These are phyloP conservation scores for Calvatia gigantea DNA, from an alignment of 768 basidiomycete genomes.

Conservation along the genomic window DNA sequence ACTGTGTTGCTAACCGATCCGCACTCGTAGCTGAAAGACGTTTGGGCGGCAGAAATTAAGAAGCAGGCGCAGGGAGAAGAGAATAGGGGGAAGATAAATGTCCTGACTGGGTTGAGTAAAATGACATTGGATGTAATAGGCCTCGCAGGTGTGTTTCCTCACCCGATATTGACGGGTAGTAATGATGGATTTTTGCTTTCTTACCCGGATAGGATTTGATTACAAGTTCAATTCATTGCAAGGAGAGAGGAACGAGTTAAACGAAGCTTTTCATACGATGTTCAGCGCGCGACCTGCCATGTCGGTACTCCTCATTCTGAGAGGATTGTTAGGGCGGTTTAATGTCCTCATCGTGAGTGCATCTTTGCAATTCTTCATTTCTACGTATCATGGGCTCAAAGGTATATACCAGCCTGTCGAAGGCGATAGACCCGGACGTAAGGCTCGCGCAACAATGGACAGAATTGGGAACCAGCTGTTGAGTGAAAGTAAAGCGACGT, in stretches of 20 bases:
- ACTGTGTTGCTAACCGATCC: not conserved
- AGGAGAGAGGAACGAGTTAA: constrained; percentile 44
- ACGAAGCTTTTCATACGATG: constrained; percentile 47
- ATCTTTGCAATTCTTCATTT: not conserved
- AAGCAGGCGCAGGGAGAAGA: constrained; percentile 18
- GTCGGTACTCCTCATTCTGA: constrained; percentile 28
- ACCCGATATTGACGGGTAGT: not conserved
- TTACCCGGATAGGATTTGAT: constrained; percentile 24
- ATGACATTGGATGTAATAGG: constrained; percentile 78
- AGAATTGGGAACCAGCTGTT: constrained; percentile 50
- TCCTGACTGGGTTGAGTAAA: constrained; percentile 60
- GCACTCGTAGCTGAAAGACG: constrained; percentile 41
- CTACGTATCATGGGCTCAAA: not conserved
- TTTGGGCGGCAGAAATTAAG: constrained; percentile 35
- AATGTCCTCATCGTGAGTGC: not conserved
- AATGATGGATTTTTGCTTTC: not conserved
- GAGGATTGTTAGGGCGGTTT: constrained; percentile 30
- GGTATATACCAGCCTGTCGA: constrained; percentile 25
- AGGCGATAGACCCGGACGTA: constrained; percentile 23
- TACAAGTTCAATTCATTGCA: constrained; percentile 31
- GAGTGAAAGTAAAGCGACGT: constrained; percentile 42
- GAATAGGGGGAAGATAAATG: constrained; percentile 42
- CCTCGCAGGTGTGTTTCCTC: constrained; percentile 46
- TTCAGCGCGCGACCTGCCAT: constrained; percentile 41
- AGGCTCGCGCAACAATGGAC: constrained; percentile 38